Evolutionary conservation across 768 basidiomycete species (phyloP), one percentile per base, ranked within the genome.

Genomic region (Boletus pseudopeckii): DNA sequence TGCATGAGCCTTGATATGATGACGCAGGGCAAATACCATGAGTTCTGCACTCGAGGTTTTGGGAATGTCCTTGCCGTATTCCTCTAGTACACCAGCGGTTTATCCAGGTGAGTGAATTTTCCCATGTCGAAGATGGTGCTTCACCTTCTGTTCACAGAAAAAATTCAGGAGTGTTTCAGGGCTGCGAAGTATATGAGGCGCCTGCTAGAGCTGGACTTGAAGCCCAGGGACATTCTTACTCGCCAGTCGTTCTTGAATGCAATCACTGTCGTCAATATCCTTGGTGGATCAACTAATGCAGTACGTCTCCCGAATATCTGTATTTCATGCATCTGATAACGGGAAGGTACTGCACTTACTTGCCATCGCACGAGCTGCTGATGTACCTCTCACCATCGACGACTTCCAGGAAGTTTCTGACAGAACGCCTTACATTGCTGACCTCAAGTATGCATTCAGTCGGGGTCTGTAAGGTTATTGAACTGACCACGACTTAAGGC

Each of bases 221-320:
- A 93, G 67, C 90, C 90, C n/a, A 84, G 78, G 60, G 86, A 86
- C 57, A 87, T 86, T 61, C 70, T 87, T 36, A 87, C 85, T 8
- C 81, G 82, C 36, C 72, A 80, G 45, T 81, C 86, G 5, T 92
- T 95, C 73, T 69, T 92, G 62, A 94, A 94, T 62, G 92, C 92
- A 14, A 89, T 94, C 57, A 80, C 83, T 15, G 77, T 93, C 43
- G 77, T 90, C 39, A 92, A 85, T 64, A 74, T 90, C 44, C 76
- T 94, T 3, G 92, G 92, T 32, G 92, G 92, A 17, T 92, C 89
- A 1, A 95, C 93, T 5, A 94, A 94, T 64, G 86, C 91, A 18
- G 90, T 89, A 62, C 50, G 82, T 69, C 49, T 11, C 4, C 20
- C 5, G 34, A 22, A n/a, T 44, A 2, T 42, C 30, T 36, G 9